These are phyloP conservation scores for Blastocystis sp. DNA, from an alignment of 352 stramenopile species.

Conservation along the genomic window DNA sequence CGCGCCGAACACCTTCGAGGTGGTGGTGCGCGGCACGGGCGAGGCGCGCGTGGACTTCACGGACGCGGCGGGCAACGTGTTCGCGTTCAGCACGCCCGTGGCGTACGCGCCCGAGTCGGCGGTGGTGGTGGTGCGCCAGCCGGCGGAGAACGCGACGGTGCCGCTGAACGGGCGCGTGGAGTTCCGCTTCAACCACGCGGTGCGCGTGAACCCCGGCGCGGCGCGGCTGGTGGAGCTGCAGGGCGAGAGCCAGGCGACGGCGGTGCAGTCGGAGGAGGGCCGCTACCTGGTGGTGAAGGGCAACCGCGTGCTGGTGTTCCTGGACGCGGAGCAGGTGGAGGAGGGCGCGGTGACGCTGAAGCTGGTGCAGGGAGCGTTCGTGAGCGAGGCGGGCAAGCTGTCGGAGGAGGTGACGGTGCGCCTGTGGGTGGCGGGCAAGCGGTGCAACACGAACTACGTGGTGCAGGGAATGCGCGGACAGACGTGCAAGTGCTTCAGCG, in stretches of 20 bases:
- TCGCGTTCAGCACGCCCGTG: neutral
- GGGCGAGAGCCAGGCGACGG: neutral
- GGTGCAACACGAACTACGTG: constrained; percentile 64
- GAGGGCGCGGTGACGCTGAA: constrained; percentile 12
- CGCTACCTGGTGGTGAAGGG: constrained; percentile 9
- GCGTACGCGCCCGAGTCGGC: constrained; percentile 7
- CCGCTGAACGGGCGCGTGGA: constrained; percentile 59
- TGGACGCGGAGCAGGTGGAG: neutral
- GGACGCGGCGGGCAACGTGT: constrained; percentile 34
- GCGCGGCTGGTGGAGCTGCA: neutral
- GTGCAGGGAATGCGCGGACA: constrained; percentile 50
- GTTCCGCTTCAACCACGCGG: constrained; percentile 47
- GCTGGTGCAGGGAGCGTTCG: constrained; percentile 19
- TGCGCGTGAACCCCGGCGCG: neutral
- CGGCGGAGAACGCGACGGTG: neutral
- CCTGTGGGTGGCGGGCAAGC: neutral
- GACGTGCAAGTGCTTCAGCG: constrained; percentile 63
- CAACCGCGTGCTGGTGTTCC: constrained; percentile 53
- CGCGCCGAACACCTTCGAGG: constrained; percentile 27
- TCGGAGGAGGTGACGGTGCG: neutral
- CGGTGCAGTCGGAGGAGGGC: constrained; percentile 14
- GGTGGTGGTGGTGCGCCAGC: neutral
- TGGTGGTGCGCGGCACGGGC: constrained; percentile 12
- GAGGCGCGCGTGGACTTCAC: constrained; percentile 9
- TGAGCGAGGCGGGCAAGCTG: neutral